These are phyloP conservation scores for Yarrowia divulgata DNA, from an alignment of 805 yeast genomes.

Conservation along the genomic window DNA sequence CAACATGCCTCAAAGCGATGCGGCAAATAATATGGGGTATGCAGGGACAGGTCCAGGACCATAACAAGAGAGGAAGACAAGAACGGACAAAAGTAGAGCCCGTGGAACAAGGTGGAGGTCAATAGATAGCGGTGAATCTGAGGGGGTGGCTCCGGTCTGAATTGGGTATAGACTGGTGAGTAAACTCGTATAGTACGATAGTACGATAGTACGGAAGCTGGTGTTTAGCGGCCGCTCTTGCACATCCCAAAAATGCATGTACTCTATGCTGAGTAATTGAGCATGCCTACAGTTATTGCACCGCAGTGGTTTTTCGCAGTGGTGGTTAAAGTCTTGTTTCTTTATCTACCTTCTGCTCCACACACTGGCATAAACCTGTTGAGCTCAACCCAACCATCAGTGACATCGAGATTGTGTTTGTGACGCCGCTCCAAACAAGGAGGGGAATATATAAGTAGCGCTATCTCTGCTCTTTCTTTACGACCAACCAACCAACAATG, in stretches of 20 bases:
- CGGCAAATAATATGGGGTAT: slow-evolving; percentile 11
- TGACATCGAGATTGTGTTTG: neutral
- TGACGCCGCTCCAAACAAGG: neutral
- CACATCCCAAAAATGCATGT: too few relatives aligned
- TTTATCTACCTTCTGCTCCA: neutral
- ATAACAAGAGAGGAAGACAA: neutral
- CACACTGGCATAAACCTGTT: slow-evolving; percentile 10
- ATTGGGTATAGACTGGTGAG: neutral
- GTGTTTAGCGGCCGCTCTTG: too few relatives aligned
- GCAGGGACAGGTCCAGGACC: neutral
- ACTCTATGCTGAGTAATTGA: too few relatives aligned
- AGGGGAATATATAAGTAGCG: slow-evolving; percentile 13
- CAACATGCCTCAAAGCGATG: neutral
- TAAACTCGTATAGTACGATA: too few relatives aligned
- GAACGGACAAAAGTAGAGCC: neutral
- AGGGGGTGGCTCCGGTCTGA: neutral
- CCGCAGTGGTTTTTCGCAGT: too few relatives aligned
- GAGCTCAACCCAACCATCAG: slow-evolving; percentile 7
- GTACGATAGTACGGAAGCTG: too few relatives aligned
- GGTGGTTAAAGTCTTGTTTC: neutral
- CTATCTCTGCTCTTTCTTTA: neutral
- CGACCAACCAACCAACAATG: neutral
- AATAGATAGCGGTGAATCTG: neutral
- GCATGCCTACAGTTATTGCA: too few relatives aligned
- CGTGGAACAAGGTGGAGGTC: neutral